These are phyloP conservation scores for Gnaphalium uliginosum DNA, from an alignment of 129 eudicot genomes.

Conservation along the genomic window DNA sequence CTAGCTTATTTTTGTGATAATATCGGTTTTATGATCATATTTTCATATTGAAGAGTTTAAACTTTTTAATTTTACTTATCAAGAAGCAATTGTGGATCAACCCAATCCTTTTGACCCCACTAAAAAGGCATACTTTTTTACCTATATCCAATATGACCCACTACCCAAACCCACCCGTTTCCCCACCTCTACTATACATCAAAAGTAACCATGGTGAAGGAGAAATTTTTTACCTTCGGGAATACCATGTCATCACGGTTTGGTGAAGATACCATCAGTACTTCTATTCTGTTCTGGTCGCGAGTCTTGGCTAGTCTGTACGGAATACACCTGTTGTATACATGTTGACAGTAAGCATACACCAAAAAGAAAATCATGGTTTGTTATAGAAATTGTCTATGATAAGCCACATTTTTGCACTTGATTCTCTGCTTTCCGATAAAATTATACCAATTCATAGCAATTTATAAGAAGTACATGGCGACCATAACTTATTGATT, in stretches of 20 bases:
- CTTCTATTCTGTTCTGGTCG: constrained; percentile 45
- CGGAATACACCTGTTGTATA: constrained; percentile 61
- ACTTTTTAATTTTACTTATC: neutral
- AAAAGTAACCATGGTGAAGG: constrained; percentile 14
- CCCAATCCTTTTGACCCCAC: neutral
- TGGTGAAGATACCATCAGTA: constrained; percentile 67
- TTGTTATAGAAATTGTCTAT: too few relatives aligned
- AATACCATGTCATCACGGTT: constrained; percentile 66
- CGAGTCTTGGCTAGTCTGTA: constrained; percentile 42
- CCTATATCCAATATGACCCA: neutral
- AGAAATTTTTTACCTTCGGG: constrained; percentile 49
- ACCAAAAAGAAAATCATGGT: neutral
- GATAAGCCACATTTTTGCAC: too few relatives aligned
- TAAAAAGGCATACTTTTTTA: neutral
- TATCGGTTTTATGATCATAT: neutral
- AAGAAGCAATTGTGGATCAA: neutral
- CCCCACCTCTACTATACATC: neutral
- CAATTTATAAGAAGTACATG: too few relatives aligned
- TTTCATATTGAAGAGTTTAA: neutral
- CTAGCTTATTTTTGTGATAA: neutral
- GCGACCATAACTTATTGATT: too few relatives aligned
- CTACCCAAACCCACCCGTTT: neutral
- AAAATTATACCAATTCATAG: too few relatives aligned
- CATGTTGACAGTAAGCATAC: constrained; percentile 19
- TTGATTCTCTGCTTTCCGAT: too few relatives aligned